Conservation (phyloP, 495 filamentous ascomycete genomes). For the Antarctomyces pellizariae region DNA sequence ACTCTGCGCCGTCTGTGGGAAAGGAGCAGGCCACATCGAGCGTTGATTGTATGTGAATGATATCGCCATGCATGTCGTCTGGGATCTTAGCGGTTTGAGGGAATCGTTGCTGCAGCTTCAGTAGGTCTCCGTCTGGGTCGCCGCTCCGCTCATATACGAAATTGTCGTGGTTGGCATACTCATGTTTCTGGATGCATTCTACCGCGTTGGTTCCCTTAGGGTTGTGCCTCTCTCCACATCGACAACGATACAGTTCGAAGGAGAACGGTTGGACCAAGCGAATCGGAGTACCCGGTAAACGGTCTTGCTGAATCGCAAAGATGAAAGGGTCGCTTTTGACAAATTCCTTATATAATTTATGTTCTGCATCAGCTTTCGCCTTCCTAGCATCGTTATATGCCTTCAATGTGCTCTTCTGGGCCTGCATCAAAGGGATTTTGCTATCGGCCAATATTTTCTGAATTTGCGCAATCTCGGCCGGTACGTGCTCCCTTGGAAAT, state of each 20-base stretch:
- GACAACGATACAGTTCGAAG: constrained; percentile 15
- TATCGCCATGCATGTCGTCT: constrained; percentile 19
- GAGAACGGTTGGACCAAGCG: constrained; percentile 22
- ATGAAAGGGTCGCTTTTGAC: too few species aligned
- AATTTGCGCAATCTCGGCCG: constrained; percentile 21
- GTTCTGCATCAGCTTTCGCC: too few species aligned
- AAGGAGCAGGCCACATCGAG: constrained; percentile 19
- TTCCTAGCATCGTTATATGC: too few species aligned
- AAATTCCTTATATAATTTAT: constrained; percentile 22
- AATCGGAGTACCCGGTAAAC: constrained; percentile 21
- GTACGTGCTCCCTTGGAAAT: constrained; percentile 7
- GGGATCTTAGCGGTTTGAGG: constrained; percentile 8
- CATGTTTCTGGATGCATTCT: constrained; percentile 18
- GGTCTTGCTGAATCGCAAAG: constrained; percentile 27
- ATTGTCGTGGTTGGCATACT: constrained; percentile 14
- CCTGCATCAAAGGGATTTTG: too few species aligned
- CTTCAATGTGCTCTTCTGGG: too few species aligned
- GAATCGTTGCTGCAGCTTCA: constrained; percentile 8
- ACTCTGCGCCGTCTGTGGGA: constrained; percentile 22
- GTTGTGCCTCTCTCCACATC: constrained; percentile 15
- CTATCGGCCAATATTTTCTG: constrained; percentile 27
- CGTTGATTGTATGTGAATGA: constrained; percentile 26
- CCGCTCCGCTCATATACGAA: constrained; percentile 4
- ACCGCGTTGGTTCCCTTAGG: constrained; percentile 14
- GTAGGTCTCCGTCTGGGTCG: constrained; percentile 5